phyloP scores from a whole-genome alignment of 306 rosid genomes.

The Senna tora region DNA sequence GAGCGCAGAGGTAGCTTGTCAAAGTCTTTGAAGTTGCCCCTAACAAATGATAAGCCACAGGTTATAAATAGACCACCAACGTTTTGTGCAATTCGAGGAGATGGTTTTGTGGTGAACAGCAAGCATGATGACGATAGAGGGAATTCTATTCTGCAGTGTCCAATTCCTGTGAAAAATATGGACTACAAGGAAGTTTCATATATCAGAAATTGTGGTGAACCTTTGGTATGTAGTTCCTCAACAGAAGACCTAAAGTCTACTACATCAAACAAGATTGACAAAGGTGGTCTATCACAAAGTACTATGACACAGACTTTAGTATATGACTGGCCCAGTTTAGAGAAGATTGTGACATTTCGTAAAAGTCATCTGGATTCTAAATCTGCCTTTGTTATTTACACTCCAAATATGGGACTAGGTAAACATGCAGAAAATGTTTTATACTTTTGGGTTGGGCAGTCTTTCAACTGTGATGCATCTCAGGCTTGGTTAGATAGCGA shows the following conservation, averaged over 20 bases:
- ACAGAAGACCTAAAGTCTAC: constrained; percentile 42
- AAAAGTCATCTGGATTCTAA: constrained; percentile 65
- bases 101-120: constrained; percentile 37
- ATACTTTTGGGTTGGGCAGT: constrained; percentile 84
- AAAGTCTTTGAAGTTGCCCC: constrained; percentile 76
- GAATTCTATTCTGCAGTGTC: constrained; percentile 45
- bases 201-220: constrained; percentile 41
- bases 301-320: constrained; percentile 49
- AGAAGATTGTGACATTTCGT: constrained; percentile 57
- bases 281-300: constrained; percentile 37
- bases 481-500: constrained; percentile 57
- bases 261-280: constrained; percentile 43
- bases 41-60: constrained; percentile 52
- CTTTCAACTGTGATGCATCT: constrained; percentile 50
- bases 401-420: constrained; percentile 50
- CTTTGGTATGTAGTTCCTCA: constrained; percentile 34
- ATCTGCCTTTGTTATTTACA: constrained; percentile 69
- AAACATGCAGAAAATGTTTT: constrained; percentile 49
- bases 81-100: constrained; percentile 41
- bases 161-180: constrained; percentile 17
- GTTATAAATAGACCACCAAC: constrained; percentile 44
- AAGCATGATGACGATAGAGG: constrained; percentile 45
- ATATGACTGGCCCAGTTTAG: constrained; percentile 81
- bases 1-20: constrained; percentile 87
- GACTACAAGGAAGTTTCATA: constrained; percentile 39